phyloP scores from a whole-genome alignment of 345 rosid species.

The Lepidium didymum region DNA sequence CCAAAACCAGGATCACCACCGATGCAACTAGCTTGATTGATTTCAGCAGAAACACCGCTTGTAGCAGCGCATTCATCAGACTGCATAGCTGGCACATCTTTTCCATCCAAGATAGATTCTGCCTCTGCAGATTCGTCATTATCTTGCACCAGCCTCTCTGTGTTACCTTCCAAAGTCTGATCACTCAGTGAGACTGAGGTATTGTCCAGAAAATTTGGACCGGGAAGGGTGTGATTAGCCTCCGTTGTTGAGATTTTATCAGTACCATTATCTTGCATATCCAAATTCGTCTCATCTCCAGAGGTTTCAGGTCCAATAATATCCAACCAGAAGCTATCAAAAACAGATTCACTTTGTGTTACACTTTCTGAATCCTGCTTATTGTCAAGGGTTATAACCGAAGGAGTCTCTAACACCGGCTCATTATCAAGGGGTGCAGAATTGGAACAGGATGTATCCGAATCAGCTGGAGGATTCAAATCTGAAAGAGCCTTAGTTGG shows the following conservation, averaged over 20 bases:
- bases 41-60: conserved; percentile 30
- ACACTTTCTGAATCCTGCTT: conserved; percentile 5
- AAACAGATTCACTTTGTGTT: conserved; percentile 7
- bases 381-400: conserved; percentile 8
- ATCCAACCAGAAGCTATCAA: conserved; percentile 31
- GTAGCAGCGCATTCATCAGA: conserved; percentile 26
- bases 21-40: conserved; percentile 18
- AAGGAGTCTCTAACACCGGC: conserved; percentile 14
- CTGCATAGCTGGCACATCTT: conserved; percentile 29
- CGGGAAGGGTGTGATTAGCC: conserved; percentile 21
- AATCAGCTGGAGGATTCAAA: conserved; percentile 15
- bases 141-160: conserved; percentile 18
- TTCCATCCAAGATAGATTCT: conserved; percentile 34
- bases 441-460: conserved; percentile 10
- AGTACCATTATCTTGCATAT: not conserved
- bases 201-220: conserved; percentile 26
- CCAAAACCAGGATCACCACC: conserved; percentile 34
- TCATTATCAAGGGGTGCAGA: conserved; percentile 7
- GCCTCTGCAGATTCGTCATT: conserved; percentile 22
- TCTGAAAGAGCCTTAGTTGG: conserved; percentile 30
- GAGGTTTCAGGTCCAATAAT: conserved; percentile 21
- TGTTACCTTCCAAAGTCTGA: conserved; percentile 29
- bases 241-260: conserved; percentile 11
- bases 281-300: conserved; percentile 6
- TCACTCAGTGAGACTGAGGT: conserved; percentile 24